Evolutionary conservation across 108 stramenopile genomes (phyloP), one percentile per base, ranked within the genome.

Genomic region (Aurantiochytrium sp.): DNA sequence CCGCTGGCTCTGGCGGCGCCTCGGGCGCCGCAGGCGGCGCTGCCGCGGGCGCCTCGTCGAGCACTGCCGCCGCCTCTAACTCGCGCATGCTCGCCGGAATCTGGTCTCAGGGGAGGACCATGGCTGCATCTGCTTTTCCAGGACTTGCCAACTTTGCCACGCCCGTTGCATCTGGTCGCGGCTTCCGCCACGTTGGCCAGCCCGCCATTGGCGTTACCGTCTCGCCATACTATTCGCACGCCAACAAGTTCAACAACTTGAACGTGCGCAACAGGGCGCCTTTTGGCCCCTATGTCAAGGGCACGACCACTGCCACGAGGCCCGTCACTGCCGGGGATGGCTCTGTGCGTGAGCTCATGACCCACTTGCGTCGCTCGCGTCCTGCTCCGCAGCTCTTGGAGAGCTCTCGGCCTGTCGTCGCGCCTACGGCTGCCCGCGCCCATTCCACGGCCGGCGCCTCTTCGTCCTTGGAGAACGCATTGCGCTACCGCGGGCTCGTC

Each of bases 401-500:
- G 29, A 49, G 45, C 44, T 25, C 19, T 6, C n/a, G 23, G 60
- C 35, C 35, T 35, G 35, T 35, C 35, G 14, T 19, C 12, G 42
- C 59, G 19, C 60, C 4, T 4, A 12, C 5, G 64, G 5, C 19
- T 8, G 10, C 53, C 43, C 23, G 47, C 87, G 29, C 14, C 29
- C 51, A 5, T 49, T 35, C 51, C 71, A 43, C 44, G 35, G 35
- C 35, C 49, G 59, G 45, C 51, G 5, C 5, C 44, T 5, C 44
- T 18, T 5, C 19, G 83, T 6, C 8, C 28, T 18, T 10, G 87
- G 14, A 8, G 25, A 16, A 21, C 5, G 91, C 23, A 5, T 19
- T 59, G 76, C 90, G 73, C 73, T 93, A 92, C 72, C 49, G 49
- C 18, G 93, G 92, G 5, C 59, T 93, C 71, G 47, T 91, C 60